Base-by-base conservation (phyloP, 495 filamentous ascomycete genomes). In the Penicillium daleae region DNA sequence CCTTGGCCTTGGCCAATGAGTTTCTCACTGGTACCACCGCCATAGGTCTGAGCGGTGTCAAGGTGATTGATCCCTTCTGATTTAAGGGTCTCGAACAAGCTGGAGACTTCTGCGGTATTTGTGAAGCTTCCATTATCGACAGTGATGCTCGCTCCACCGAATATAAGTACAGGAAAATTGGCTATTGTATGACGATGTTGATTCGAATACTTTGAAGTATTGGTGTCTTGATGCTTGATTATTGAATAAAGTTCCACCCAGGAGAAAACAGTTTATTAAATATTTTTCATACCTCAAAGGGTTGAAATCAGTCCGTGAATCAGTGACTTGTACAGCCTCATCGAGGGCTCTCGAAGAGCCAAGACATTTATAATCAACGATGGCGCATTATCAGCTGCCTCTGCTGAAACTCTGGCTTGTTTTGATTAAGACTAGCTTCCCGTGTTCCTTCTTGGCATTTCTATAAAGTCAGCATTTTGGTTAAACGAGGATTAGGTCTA, bases 21-120 rank as follows among this genome's bases (percentile, higher is more conserved):
- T 19, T 29, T 13, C 27, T 52, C 50, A 31, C 50, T 52, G 27
- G 50, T 52, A 21, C 50, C 50, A 31, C 27, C 50, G 10, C 50
- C 50, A 5, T 32, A 52, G 0, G 50, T 19, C 15, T 52, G 50
- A 13, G 50, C 50, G 8, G 50, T 52, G 27, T 52, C 50, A 19
- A 52, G 24, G 9, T 52, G 50, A 19, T 1, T 29, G 7, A 52
- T 52, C 3, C 50, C 50, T 29, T 29, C 50, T 19, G 26, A 10
- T 52, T 52, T 33, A 3, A 52, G 50, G 7, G 15, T 12, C 4
- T 52, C 27, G 15, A 52, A 15, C n/a, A 52, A 19, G 9, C 6
- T 27, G 4, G 50, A 52, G 6, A 52, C 50, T 21, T 52, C 50
- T 52, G 13, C 27, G 7, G 50, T 17, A 4, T 17, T 33, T 9